Evolutionary conservation across 768 basidiomycete species (phyloP).

Genomic region (Floccularia luteovirens): DNA sequence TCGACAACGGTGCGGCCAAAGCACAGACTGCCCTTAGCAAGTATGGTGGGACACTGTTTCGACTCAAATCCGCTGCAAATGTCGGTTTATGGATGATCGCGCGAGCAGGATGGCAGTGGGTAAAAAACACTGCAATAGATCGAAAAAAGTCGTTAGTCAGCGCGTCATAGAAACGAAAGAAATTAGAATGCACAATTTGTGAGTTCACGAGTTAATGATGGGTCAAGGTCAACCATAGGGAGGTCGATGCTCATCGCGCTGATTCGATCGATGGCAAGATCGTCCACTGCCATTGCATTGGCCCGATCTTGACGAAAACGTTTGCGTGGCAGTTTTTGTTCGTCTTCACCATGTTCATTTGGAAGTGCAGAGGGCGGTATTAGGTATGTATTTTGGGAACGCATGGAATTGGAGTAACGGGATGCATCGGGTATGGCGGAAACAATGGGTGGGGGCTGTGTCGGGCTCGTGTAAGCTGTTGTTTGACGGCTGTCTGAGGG

Average conservation of each 20-base stretch:
- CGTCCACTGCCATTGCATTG: constrained; percentile 26
- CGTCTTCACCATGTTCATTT: constrained; percentile 31
- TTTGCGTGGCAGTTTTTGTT: constrained; percentile 33
- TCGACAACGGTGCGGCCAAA: constrained; percentile 69
- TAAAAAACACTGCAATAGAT: constrained; percentile 66
- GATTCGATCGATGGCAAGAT: constrained; percentile 32
- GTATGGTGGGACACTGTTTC: constrained; percentile 60
- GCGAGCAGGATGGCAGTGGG: constrained; percentile 73
- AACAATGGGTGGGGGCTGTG: constrained; percentile 7
- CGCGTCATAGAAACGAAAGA: constrained; percentile 8
- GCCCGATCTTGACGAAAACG: constrained; percentile 39
- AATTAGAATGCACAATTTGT: constrained; percentile 51
- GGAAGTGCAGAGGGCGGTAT: constrained; percentile 10
- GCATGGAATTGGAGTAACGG: constrained; percentile 14
- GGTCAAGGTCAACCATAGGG: constrained; percentile 44
- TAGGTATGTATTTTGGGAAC: constrained; percentile 10
- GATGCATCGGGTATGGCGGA: constrained; percentile 14
- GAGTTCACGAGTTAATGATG: constrained; percentile 60
- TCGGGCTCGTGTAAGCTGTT: constrained; percentile 8
- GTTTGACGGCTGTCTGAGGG: constrained; percentile 13
- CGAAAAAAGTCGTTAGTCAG: constrained; percentile 8
- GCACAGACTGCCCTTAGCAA: constrained; percentile 73
- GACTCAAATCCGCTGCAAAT: constrained; percentile 59
- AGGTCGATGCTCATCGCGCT: constrained; percentile 29
- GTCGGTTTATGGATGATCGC: constrained; percentile 75